Conservation (phyloP, 106 monocot genomes). For the Dioscorea dumetorum region DNA sequence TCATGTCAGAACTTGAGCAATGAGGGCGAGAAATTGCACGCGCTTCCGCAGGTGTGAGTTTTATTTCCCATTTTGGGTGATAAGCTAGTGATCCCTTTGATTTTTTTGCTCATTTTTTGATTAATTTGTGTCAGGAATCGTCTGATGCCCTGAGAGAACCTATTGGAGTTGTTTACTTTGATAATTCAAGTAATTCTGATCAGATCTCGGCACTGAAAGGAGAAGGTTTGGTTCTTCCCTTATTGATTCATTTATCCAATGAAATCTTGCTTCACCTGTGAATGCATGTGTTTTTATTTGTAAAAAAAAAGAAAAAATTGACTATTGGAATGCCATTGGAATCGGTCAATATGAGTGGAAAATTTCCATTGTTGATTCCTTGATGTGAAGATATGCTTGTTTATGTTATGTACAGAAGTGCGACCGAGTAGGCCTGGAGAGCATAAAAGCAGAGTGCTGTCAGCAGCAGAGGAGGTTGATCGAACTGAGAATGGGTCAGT, state of each 20-base stretch:
- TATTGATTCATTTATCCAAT: not conserved
- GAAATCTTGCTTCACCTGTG: too few species aligned
- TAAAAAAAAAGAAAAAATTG: too few species aligned
- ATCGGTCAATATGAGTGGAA: not conserved
- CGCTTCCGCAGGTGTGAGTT: constrained; percentile 13
- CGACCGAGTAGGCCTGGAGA: constrained; percentile 11
- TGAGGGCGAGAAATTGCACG: constrained; percentile 10
- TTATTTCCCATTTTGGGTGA: not conserved
- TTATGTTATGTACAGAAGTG: constrained; percentile 6
- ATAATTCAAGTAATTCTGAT: constrained; percentile 21
- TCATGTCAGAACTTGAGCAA: constrained; percentile 3
- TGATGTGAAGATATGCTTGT: not conserved
- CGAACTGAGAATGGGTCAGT: constrained; percentile 3
- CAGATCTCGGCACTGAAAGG: constrained; percentile 9
- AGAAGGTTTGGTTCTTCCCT: constrained; percentile 11
- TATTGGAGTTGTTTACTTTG: constrained; percentile 12
- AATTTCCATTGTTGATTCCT: not conserved
- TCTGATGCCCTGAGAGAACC: constrained; percentile 31
- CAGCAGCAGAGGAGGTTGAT: constrained; percentile 9
- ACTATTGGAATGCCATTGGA: not conserved
- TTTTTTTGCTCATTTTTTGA: constrained; percentile 2
- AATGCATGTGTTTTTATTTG: too few species aligned
- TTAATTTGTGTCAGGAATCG: constrained; percentile 18
- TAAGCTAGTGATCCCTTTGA: not conserved
- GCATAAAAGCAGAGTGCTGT: constrained; percentile 35